A percentile compares a stretch with the other conserved stretches of the same genome.
Conservation (phyloP, 1,139 yeast species). For the Candida sanyaensis region DNA sequence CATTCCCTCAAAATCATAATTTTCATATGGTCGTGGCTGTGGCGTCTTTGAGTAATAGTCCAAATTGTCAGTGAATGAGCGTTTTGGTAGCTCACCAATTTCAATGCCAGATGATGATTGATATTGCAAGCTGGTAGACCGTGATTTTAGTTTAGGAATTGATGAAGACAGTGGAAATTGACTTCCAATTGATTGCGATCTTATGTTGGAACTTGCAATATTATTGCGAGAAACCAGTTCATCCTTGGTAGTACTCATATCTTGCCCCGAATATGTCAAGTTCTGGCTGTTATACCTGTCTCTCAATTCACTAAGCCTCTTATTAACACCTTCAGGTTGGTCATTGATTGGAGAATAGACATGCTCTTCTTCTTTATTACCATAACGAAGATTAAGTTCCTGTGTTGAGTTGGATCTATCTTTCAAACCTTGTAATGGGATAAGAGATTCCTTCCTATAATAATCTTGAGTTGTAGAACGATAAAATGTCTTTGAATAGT, state of each 20-base stretch:
- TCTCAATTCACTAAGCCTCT: conserved; percentile 8
- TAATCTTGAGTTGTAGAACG: conserved; percentile 1
- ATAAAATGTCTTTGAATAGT: conserved; percentile 6
- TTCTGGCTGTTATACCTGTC: conserved; percentile 4
- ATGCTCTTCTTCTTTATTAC: background rate
- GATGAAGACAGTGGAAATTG: background rate
- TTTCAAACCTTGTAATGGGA: conserved; percentile 3
- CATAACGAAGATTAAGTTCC: background rate
- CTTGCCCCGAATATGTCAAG: background rate
- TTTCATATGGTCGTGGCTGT: background rate
- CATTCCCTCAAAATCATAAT: background rate
- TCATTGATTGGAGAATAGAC: conserved; percentile 9
- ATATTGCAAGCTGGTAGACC: conserved; percentile 1
- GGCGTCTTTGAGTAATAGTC: background rate
- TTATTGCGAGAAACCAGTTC: background rate
- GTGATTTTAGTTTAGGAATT: background rate
- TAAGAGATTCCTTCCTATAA: background rate
- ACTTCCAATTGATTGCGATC: background rate
- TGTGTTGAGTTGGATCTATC: background rate
- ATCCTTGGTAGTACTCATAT: background rate
- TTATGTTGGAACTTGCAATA: background rate
- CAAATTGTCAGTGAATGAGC: conserved; percentile 2
- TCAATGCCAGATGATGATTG: background rate
- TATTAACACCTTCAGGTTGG: background rate
- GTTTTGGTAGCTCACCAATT: background rate